Percentiles rank a stretch among this genome's conserved stretches.
phyloP scores from a whole-genome alignment of 306 rosid species.

The Clitoria ternatea region DNA sequence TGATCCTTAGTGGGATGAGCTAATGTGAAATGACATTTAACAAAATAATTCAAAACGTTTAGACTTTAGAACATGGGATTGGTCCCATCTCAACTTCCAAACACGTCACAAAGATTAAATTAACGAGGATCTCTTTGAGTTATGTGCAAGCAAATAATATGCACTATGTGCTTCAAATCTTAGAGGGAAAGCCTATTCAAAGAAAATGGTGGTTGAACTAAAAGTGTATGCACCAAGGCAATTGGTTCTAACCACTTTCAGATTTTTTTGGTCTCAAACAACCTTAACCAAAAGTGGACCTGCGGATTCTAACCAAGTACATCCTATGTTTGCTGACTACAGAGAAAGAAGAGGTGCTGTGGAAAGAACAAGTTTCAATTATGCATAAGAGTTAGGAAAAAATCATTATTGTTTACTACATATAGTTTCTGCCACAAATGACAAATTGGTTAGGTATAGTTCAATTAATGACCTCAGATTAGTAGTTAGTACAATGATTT shows the following conservation, averaged over 20 bases:
- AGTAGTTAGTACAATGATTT: slow-evolving; percentile 10
- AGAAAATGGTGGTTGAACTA: slow-evolving; percentile 28
- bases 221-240: slow-evolving; percentile 17
- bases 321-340: neutral
- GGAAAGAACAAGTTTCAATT: slow-evolving; percentile 4
- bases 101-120: neutral
- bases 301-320: neutral
- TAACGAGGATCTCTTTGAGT: slow-evolving; percentile 16
- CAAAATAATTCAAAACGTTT: neutral
- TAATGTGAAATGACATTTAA: slow-evolving; percentile 15
- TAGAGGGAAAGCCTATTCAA: slow-evolving; percentile 7
- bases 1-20: slow-evolving; percentile 24
- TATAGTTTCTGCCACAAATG: neutral
- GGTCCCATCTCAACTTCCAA: slow-evolving; percentile 29
- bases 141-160: slow-evolving; percentile 30
- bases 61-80: slow-evolving; percentile 30
- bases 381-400: neutral
- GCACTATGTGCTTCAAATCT: slow-evolving; percentile 4
- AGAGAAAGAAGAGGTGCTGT: neutral
- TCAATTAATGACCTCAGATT: slow-evolving; percentile 19
- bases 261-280: slow-evolving; percentile 18
- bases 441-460: slow-evolving; percentile 22
- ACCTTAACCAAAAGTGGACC: slow-evolving; percentile 23
- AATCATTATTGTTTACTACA: neutral
- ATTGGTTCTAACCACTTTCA: slow-evolving; percentile 17